Conservation (phyloP, 2,329 filamentous ascomycete genomes). For the Tolypocladium tundrense region DNA sequence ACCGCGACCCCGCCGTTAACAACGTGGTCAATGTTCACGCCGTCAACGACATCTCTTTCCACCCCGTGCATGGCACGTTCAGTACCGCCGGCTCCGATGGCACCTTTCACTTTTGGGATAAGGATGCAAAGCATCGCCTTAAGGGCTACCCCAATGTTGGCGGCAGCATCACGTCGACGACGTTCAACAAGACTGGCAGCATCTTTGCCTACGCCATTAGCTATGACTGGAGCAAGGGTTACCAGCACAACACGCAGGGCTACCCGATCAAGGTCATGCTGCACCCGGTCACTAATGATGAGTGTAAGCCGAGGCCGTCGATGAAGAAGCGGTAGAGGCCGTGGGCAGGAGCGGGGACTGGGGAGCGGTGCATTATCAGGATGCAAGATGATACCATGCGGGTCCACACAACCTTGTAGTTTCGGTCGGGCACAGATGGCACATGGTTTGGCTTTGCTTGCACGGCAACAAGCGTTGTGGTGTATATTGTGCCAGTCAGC, state of each 20-base stretch:
- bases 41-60: slow-evolving; percentile 96
- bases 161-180: slow-evolving; percentile 80
- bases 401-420: background rate
- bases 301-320: slow-evolving; percentile 51
- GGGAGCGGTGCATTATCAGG: background rate
- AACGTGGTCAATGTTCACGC: slow-evolving; percentile 84
- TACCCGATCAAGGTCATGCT: slow-evolving; percentile 77
- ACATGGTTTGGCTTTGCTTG: background rate
- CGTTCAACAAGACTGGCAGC: slow-evolving; percentile 78
- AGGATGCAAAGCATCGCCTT: slow-evolving; percentile 77
- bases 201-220: slow-evolving; percentile 86
- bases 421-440: background rate
- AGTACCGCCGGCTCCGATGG: slow-evolving; percentile 92
- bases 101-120: slow-evolving; percentile 96
- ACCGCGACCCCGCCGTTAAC: slow-evolving; percentile 67
- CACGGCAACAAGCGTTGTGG: background rate
- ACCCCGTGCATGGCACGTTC: slow-evolving; percentile 95
- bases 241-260: slow-evolving; percentile 66
- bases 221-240: slow-evolving; percentile 98
- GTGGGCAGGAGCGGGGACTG: background rate
- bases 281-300: slow-evolving; percentile 57
- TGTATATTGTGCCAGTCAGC: background rate
- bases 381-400: background rate
- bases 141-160: slow-evolving; percentile 81
- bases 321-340: slow-evolving; percentile 45